phyloP scores from a whole-genome alignment of 345 rosid species.

The Syzygium grande region DNA sequence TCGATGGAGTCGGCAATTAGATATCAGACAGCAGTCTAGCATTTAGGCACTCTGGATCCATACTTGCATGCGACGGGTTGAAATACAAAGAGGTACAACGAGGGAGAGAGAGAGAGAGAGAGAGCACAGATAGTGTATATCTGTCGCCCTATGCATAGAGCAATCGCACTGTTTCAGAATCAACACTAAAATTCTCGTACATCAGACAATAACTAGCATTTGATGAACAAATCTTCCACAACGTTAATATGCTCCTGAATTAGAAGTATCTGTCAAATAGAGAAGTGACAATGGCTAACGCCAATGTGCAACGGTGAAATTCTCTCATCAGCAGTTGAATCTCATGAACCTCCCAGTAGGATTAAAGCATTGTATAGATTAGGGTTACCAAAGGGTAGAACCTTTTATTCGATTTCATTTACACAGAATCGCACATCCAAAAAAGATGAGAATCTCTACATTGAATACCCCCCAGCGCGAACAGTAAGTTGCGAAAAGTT shows the following conservation, averaged over 20 bases:
- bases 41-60: neutral
- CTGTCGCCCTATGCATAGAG: neutral
- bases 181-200: neutral
- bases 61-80: neutral
- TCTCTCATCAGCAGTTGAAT: neutral
- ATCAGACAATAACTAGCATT: neutral
- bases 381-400: neutral
- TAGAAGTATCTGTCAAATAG: neutral
- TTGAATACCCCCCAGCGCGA: neutral
- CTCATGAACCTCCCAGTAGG: neutral
- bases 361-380: neutral
- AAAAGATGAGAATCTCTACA: neutral
- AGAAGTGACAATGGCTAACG: neutral
- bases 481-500: neutral
- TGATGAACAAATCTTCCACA: neutral
- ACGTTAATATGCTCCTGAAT: neutral
- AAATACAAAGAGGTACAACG: neutral
- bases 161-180: neutral
- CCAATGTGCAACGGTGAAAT: neutral
- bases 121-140: neutral
- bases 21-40: neutral
- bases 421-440: neutral
- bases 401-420: neutral
- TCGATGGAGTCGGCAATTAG: conserved; percentile 1
- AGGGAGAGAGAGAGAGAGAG: neutral